Evolutionary conservation across 2,329 filamentous ascomycete species (phyloP).

Genomic region (Diaporthe ampelina): DNA sequence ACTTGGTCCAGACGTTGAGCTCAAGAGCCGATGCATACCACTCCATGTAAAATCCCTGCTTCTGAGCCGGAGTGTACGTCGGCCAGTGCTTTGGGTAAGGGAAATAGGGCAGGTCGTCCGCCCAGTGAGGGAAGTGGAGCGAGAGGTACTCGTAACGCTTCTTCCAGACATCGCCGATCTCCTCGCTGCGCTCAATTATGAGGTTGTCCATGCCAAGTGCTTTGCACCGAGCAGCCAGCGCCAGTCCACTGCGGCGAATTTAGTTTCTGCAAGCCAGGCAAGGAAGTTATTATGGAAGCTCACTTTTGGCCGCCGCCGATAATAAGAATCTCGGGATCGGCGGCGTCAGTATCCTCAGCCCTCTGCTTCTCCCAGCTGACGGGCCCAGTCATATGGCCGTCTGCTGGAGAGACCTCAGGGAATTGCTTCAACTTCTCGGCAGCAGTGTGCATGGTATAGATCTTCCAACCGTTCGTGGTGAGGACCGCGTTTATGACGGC

Average conservation of each 20-base stretch:
- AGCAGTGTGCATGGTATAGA: constrained; percentile 53
- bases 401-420: constrained; percentile 47
- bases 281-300: background rate
- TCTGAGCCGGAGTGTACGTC: constrained; percentile 76
- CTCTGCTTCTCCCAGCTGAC: constrained; percentile 51
- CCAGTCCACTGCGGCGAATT: constrained; percentile 50
- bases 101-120: constrained; percentile 71
- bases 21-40: constrained; percentile 73
- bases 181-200: constrained; percentile 63
- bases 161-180: constrained; percentile 72
- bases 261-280: background rate
- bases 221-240: constrained; percentile 65
- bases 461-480: constrained; percentile 51
- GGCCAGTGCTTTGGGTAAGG: constrained; percentile 73
- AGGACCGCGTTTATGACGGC: constrained; percentile 51
- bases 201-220: constrained; percentile 66
- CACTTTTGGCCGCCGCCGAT: constrained; percentile 17
- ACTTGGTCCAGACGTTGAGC: constrained; percentile 73
- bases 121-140: constrained; percentile 68
- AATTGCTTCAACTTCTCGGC: constrained; percentile 50
- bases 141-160: constrained; percentile 65
- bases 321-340: background rate
- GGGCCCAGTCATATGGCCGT: constrained; percentile 52
- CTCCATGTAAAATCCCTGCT: constrained; percentile 74
- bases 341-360: constrained; percentile 44